These are phyloP conservation scores for Gymnopilus dilepis DNA, from an alignment of 768 basidiomycete species.

Conservation along the genomic window DNA sequence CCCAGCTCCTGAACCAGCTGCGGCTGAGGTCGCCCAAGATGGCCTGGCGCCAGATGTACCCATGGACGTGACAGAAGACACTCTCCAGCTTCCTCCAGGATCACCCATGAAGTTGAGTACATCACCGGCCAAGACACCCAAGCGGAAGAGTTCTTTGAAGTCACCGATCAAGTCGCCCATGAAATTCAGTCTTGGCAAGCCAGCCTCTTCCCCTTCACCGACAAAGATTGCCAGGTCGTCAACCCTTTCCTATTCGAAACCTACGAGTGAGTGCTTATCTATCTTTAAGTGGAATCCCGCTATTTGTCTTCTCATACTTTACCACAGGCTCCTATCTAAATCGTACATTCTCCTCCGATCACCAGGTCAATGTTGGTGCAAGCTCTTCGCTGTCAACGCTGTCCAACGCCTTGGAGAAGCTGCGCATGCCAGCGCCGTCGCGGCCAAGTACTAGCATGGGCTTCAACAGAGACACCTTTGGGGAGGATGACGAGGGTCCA, in stretches of 20 bases:
- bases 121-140: conserved; percentile 28
- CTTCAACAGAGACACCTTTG: conserved; percentile 49
- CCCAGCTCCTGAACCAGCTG: neutral
- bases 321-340: conserved; percentile 24
- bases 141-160: conserved; percentile 1
- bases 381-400: conserved; percentile 65
- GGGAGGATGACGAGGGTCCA: conserved; percentile 27
- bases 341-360: conserved; percentile 31
- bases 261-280: conserved; percentile 31
- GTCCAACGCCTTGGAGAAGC: conserved; percentile 70
- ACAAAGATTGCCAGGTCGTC: conserved; percentile 39
- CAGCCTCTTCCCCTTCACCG: conserved; percentile 35
- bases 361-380: conserved; percentile 28
- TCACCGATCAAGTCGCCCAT: conserved; percentile 9
- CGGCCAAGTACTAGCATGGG: conserved; percentile 76
- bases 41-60: neutral
- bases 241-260: conserved; percentile 32
- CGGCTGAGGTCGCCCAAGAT: neutral
- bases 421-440: conserved; percentile 67
- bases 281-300: neutral
- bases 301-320: neutral
- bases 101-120: conserved; percentile 38
- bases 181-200: conserved; percentile 21
- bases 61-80: conserved; percentile 5
- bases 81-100: conserved; percentile 28